Percentiles rank a stretch among this genome's conserved stretches.
Conservation (phyloP, 352 stramenopile genomes). For the Pythium aquatile region DNA sequence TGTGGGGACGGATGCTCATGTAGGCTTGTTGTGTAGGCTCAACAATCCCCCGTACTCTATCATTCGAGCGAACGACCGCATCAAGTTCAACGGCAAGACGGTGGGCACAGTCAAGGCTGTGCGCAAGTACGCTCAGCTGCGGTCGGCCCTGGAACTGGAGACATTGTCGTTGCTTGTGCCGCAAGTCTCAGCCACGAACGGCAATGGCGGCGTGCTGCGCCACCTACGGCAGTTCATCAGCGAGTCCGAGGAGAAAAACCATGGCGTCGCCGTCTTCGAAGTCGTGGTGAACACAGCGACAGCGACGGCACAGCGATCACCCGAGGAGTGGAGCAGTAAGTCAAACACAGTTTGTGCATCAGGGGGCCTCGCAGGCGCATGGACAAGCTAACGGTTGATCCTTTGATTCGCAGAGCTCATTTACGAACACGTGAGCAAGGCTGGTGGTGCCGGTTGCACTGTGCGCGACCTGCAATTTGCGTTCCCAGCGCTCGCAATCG, state of each 20-base stretch:
- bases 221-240: slow-evolving; percentile 67
- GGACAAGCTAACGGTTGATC: not conserved
- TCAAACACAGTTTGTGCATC: not conserved
- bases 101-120: slow-evolving; percentile 42
- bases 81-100: slow-evolving; percentile 57
- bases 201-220: slow-evolving; percentile 25
- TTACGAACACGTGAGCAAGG: slow-evolving; percentile 40
- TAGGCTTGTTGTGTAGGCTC: slow-evolving; percentile 27
- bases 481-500: slow-evolving; percentile 45
- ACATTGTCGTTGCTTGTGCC: slow-evolving; percentile 46
- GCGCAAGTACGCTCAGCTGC: slow-evolving; percentile 60
- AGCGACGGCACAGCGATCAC: slow-evolving; percentile 23
- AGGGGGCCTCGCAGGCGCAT: not conserved
- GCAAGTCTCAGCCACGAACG: not conserved
- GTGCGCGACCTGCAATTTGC: slow-evolving; percentile 58
- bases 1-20: no score
- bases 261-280: slow-evolving; percentile 64
- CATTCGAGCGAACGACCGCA: slow-evolving; percentile 63
- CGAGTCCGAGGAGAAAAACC: slow-evolving; percentile 43
- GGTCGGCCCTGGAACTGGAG: slow-evolving; percentile 55
- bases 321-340: slow-evolving; percentile 62
- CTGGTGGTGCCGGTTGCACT: slow-evolving; percentile 34
- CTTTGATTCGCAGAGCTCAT: slow-evolving; percentile 34
- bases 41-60: slow-evolving; percentile 69
- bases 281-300: slow-evolving; percentile 26